Evolutionary conservation across 305 asterid genomes (phyloP), one percentile per base, ranked within the genome.

Genomic region (Caryopteris hybrid): DNA sequence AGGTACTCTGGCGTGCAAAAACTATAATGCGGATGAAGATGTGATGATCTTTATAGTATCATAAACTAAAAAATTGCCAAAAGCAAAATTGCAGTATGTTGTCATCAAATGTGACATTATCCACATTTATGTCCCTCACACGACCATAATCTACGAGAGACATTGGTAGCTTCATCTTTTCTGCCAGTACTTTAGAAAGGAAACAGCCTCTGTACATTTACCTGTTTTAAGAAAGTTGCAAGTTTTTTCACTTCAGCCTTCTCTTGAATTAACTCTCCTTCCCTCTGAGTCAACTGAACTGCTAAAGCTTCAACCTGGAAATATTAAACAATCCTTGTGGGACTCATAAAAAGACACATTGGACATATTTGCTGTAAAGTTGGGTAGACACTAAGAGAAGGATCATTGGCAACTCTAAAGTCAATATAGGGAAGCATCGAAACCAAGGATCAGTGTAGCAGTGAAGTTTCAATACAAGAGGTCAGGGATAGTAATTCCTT

Each of bases 231-330:
- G 77, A 93, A 93, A 74, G 84, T 80, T 52, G 99, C 96, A 74
- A 93, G 96, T 81, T 74, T 90, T 83, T 93, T 91, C 60, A 93
- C 99, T 91, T 93, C 97, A 7, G 89, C 86, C 73, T 88, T 93
- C 84, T 93, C 99, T 73, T 91, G 95, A 76, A 85, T 86, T 52
- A 93, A 82, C 74, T 93, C 97, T 73, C 97, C 99, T 85, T 93
- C 96, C 75, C 99, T 91, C 75, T 85, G 90, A 61, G 91, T 88
- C 80, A 93, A 78, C 59, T 93, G 99, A 73, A 87, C 87, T 2
- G 97, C 96, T 69, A 93, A 81, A 75, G 99, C 96, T 81, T 93
- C 96, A 78, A 91, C 97, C 97, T 93, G 72, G 46, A 67, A 66
- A 75, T 17, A 60, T 64, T 38, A 46, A 59, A 71, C 3, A 25